Conservation (phyloP, 2,329 filamentous ascomycete species). For the Microcyclospora tardicrescens region DNA sequence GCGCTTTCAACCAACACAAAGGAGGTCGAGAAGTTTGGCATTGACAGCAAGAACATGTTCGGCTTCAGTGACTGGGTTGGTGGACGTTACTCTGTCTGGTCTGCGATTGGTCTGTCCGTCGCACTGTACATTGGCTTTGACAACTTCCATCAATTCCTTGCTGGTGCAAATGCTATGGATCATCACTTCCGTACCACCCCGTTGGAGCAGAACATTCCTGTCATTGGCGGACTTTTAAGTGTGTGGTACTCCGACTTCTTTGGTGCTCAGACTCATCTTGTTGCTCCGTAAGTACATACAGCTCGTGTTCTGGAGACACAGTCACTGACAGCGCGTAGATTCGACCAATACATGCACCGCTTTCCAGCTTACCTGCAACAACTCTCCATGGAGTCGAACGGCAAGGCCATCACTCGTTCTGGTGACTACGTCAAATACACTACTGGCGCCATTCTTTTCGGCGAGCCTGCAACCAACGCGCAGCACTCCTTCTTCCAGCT, state of each 20-base stretch:
- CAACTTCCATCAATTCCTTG: constrained; percentile 93
- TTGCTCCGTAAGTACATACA: constrained; percentile 61
- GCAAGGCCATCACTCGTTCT: constrained; percentile 86
- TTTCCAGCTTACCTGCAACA: constrained; percentile 55
- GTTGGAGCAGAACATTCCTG: constrained; percentile 86
- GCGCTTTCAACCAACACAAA: constrained; percentile 90
- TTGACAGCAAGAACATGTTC: constrained; percentile 99
- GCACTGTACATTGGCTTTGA: constrained; percentile 91
- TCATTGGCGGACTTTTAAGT: constrained; percentile 80
- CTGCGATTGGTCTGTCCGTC: constrained; percentile 90
- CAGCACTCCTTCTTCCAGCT: constrained; percentile 99
- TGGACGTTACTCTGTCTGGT: constrained; percentile 97
- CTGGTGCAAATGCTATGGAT: constrained; percentile 94
- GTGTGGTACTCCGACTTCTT: constrained; percentile 99
- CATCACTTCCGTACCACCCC: constrained; percentile 91
- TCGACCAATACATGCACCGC: constrained; percentile 1
- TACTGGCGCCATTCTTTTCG: constrained; percentile 89
- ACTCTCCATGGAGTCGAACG: constrained; percentile 98
- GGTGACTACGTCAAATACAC: constrained; percentile 91
- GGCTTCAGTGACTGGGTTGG: constrained; percentile 98
- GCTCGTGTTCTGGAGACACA: constrained; percentile 1
- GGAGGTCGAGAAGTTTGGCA: constrained; percentile 97
- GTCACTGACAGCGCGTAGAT: constrained; percentile 36
- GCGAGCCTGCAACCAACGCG: constrained; percentile 95
- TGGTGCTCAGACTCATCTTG: constrained; percentile 91